Conservation (phyloP, 2,329 filamentous ascomycete genomes). For the Curvularia sp. region DNA sequence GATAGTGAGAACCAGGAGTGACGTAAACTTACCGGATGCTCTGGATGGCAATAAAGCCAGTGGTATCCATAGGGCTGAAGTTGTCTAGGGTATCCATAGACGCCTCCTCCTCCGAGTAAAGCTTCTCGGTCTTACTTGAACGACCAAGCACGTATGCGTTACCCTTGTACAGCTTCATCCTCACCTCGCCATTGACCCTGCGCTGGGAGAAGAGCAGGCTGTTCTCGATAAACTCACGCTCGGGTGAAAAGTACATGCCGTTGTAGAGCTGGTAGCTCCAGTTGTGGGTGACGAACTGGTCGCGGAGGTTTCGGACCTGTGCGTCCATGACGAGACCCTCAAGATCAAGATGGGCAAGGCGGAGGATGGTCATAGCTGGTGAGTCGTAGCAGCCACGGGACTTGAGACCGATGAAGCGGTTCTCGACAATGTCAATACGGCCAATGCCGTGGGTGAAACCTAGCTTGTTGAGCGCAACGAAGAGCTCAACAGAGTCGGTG, state of each 20-base stretch:
- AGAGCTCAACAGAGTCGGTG: constrained; percentile 75
- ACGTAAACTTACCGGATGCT: constrained; percentile 56
- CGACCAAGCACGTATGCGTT: constrained; percentile 66
- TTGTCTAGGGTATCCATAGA: constrained; percentile 75
- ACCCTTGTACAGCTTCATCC: constrained; percentile 73
- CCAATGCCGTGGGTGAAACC: constrained; percentile 77
- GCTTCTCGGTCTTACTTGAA: constrained; percentile 70
- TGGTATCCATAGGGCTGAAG: constrained; percentile 71
- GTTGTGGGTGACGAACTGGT: constrained; percentile 70
- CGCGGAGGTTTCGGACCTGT: constrained; percentile 71
- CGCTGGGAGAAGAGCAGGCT: constrained; percentile 54
- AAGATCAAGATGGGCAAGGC: constrained; percentile 66
- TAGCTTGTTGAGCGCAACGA: constrained; percentile 74
- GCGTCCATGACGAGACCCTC: constrained; percentile 73
- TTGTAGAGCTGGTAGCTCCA: constrained; percentile 62
- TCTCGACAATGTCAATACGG: constrained; percentile 83
- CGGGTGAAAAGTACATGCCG: constrained; percentile 73
- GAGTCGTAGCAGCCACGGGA: constrained; percentile 80
- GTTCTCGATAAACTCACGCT: constrained; percentile 74
- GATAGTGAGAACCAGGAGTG: neutral
- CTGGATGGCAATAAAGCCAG: constrained; percentile 74
- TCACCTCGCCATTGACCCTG: constrained; percentile 59
- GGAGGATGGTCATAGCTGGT: constrained; percentile 56
- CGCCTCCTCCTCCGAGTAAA: constrained; percentile 71
- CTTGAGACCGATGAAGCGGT: constrained; percentile 81